These are phyloP conservation scores for Crithidia brevicula DNA, from an alignment of 208 protist genomes.

Conservation along the genomic window DNA sequence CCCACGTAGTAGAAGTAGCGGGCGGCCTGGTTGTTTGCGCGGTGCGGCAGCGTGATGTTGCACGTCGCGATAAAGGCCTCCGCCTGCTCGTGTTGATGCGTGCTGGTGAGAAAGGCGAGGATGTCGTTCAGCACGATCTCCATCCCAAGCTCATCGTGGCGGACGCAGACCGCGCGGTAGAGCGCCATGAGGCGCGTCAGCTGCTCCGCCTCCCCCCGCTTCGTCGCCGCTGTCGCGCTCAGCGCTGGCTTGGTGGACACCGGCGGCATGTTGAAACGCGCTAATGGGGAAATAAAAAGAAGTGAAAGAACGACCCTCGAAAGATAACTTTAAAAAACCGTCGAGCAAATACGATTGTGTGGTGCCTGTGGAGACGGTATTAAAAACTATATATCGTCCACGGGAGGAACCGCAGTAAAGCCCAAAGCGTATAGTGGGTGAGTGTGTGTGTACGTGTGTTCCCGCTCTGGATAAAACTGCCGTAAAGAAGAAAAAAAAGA, in stretches of 20 bases:
- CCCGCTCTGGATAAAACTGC: background rate
- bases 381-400: too few species aligned
- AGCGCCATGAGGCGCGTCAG: conserved; percentile 80
- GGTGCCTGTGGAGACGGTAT: too few species aligned
- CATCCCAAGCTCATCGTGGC: conserved; percentile 88
- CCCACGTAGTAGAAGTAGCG: conserved; percentile 97
- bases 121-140: conserved; percentile 90
- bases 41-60: conserved; percentile 80
- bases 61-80: conserved; percentile 87
- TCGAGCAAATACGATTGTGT: too few species aligned
- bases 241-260: conserved; percentile 8
- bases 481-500: conserved; percentile 19
- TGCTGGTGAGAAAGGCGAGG: conserved; percentile 74
- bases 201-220: conserved; percentile 41
- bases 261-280: conserved; percentile 21
- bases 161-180: conserved; percentile 83
- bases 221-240: conserved; percentile 20
- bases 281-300: conserved; percentile 20
- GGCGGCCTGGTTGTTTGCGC: conserved; percentile 93
- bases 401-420: too few species aligned
- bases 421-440: too few species aligned
- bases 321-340: too few species aligned
- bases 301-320: background rate
- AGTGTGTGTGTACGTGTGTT: too few species aligned
- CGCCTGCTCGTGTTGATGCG: conserved; percentile 81